Base-by-base conservation (phyloP, 805 yeast species). In the Zygosaccharomyces bisporus region DNA sequence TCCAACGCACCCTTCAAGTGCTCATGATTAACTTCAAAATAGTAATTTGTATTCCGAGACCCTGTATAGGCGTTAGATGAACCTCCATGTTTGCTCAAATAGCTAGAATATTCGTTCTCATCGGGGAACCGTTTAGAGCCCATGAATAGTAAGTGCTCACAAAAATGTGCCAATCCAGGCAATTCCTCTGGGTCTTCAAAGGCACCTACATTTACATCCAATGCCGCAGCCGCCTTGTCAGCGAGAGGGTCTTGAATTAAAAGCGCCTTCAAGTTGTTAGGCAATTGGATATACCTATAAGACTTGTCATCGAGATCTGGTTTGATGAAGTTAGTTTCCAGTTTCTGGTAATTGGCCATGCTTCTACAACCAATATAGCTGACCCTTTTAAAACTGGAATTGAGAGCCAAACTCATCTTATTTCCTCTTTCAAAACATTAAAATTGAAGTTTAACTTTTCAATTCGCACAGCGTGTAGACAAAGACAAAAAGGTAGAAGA, bases 61-160 rank as follows among this genome's bases (percentile, higher is more conserved):
- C 95, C 82, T 0, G 99, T 91, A 65, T 83, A 91, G 1, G 99
- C 99, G 61, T 91, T 91, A 27, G 95, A 85, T 49, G 76, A 76
- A 14, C 98, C 99, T 32, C 90, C 83, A 60, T 93, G 95, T 49
- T 83, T 80, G 6, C 95, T 75, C 44, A 91, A 69, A 62, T 74
- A 93, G 41, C 82, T 77, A 35, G 83, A 72, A 60, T 86, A 86
- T 52, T 83, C 93, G 57, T 83, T 85, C 62, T 86, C 93, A 41
- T 76, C 73, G 0, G 93, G 93, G 55, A 80, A 86, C 64, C 83
- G 83, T 51, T 74, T 65, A 3, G 93, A 84, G 6, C 95, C 95
- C 89, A 85, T 82, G 61, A 85, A 85, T 44, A 85, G 66, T 48
- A 85, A 70, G 63, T 85, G 84, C 55, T 79, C 84, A 59, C 82